phyloP scores from a whole-genome alignment of 108 stramenopile genomes.

The Cyclotella cryptica region DNA sequence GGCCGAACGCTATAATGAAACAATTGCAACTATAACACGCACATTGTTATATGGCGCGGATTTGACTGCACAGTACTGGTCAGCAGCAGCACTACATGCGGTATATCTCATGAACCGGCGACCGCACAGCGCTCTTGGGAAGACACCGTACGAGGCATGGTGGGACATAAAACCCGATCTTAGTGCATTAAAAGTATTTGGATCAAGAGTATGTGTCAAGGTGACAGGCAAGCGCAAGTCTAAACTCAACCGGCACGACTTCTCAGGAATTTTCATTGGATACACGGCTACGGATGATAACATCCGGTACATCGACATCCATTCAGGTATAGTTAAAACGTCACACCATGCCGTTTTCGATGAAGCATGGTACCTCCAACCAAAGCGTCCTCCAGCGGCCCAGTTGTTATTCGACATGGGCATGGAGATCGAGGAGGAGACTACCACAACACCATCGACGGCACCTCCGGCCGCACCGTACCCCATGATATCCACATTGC shows the following conservation, averaged over 20 bases:
- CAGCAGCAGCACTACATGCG: not conserved
- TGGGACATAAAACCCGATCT: slow-evolving; percentile 2
- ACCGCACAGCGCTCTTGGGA: no score
- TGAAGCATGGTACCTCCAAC: no score
- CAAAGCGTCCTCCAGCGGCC: no score
- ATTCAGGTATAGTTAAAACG: slow-evolving; percentile 7
- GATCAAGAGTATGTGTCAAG: slow-evolving; percentile 14
- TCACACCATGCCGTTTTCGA: slow-evolving; percentile 27
- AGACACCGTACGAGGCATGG: no score
- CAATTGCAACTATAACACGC: not conserved
- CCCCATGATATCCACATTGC: no score
- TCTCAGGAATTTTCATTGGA: not conserved
- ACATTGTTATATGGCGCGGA: slow-evolving; percentile 3
- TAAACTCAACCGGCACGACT: slow-evolving; percentile 8
- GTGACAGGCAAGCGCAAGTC: slow-evolving; percentile 6
- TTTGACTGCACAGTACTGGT: no score
- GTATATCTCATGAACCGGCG: slow-evolving; percentile 10
- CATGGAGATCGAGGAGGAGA: no score
- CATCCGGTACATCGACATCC: slow-evolving; percentile 5
- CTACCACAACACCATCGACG: no score
- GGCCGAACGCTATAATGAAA: slow-evolving; percentile 1
- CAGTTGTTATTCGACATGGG: no score
- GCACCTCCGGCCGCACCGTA: no score
- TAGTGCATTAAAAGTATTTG: not conserved
- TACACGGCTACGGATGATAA: slow-evolving; percentile 23